Evolutionary conservation across 257 asterid genomes (phyloP).

Genomic region (Cinchona pubescens): DNA sequence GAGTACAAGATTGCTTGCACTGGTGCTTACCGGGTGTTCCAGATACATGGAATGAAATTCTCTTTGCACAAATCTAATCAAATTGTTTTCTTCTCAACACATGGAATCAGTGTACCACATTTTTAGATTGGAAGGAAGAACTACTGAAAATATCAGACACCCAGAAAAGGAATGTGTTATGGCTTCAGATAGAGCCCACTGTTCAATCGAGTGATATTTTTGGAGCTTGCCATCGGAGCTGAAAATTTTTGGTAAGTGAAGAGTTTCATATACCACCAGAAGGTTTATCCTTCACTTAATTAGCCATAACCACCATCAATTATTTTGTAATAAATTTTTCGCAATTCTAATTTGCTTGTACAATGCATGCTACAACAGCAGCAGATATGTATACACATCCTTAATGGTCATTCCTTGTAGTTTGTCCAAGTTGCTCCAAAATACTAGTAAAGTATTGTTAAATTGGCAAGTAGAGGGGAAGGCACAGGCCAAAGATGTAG

Average conservation of each 20-base stretch:
- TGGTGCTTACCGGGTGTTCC: slow-evolving; percentile 98
- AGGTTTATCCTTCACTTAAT: background rate
- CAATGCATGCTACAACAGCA: background rate
- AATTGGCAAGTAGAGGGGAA: background rate
- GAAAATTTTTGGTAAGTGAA: background rate
- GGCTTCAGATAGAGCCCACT: too few species aligned
- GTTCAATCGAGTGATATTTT: background rate
- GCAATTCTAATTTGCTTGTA: background rate
- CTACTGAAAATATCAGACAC: too few species aligned
- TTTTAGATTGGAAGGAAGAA: background rate
- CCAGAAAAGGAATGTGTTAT: background rate
- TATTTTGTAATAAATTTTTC: background rate
- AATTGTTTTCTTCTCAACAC: background rate
- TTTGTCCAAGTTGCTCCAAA: background rate
- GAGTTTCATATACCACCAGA: background rate
- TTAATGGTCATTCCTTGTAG: background rate
- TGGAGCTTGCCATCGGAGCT: background rate
- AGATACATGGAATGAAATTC: slow-evolving; percentile 88
- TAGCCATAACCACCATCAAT: background rate
- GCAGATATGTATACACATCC: background rate
- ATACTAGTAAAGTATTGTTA: background rate
- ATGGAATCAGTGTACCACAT: background rate
- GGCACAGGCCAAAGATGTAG: too few species aligned
- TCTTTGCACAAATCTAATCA: slow-evolving; percentile 55
- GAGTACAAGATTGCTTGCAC: slow-evolving; percentile 89